phyloP scores from a whole-genome alignment of 331 rosid species.

The Erythrophleum ivorense region DNA sequence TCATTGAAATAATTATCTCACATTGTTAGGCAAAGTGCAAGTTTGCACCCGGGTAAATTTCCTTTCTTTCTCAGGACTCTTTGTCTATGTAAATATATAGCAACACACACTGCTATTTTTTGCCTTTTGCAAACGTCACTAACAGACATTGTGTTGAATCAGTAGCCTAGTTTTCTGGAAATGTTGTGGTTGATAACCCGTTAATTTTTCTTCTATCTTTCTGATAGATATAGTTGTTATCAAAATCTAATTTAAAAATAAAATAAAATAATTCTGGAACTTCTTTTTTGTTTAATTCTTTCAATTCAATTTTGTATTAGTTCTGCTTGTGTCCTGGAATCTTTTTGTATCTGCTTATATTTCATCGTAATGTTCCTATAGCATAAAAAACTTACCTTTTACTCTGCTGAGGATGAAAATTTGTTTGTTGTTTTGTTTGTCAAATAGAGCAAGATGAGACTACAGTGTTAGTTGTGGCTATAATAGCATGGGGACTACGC shows the following conservation, averaged over 20 bases:
- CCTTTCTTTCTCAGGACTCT: conserved; percentile 9
- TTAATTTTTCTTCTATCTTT: conserved; percentile 13
- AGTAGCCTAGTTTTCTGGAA: conserved; percentile 16
- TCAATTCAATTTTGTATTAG: neutral
- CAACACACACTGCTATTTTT: conserved; percentile 20
- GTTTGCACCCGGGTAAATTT: neutral
- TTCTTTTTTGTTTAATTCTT: neutral
- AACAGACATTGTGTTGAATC: neutral
- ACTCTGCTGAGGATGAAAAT: conserved; percentile 24
- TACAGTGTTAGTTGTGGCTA: conserved; percentile 75
- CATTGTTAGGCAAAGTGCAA: conserved; percentile 6
- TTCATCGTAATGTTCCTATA: neutral
- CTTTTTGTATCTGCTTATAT: neutral
- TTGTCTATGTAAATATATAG: conserved; percentile 23
- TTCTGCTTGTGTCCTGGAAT: conserved; percentile 27
- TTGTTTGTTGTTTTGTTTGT: conserved; percentile 36
- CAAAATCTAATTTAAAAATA: conserved; percentile 13
- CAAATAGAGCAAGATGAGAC: conserved; percentile 73
- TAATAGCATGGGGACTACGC: conserved; percentile 88
- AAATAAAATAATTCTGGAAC: neutral
- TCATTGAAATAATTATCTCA: conserved; percentile 27
- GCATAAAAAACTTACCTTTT: neutral
- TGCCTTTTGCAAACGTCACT: conserved; percentile 30
- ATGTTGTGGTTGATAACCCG: neutral
- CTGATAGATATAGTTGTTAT: conserved; percentile 20